A percentile compares a stretch with the other conserved stretches of the same genome.
Conservation (phyloP, 805 yeast species). For the Ogataea nakhonphanomensis region DNA sequence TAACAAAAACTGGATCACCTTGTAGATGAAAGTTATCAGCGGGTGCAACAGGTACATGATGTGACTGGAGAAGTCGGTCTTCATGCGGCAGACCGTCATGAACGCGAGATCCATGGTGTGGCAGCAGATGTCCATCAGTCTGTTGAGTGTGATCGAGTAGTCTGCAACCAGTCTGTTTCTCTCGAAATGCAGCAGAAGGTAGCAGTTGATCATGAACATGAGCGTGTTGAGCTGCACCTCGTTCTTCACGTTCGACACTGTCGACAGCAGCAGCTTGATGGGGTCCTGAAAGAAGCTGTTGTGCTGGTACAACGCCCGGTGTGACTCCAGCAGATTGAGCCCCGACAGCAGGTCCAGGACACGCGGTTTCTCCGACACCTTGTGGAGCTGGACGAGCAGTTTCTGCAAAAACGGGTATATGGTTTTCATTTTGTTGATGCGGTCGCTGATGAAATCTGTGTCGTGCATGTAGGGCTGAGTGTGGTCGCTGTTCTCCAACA, state of each 20-base stretch:
- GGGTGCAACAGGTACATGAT: conserved; percentile 10
- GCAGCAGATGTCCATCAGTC: not conserved
- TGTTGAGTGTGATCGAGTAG: not conserved
- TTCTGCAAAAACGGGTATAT: conserved; percentile 18
- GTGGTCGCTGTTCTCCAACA: conserved; percentile 19
- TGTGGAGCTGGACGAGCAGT: conserved; percentile 23
- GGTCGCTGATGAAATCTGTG: conserved; percentile 17
- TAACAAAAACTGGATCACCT: conserved; percentile 13
- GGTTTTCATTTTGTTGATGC: conserved; percentile 16
- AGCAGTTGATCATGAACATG: conserved; percentile 16
- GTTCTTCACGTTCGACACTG: conserved; percentile 2
- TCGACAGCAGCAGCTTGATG: not conserved
- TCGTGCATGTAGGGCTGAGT: conserved; percentile 13
- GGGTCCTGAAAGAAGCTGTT: not conserved
- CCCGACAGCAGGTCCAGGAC: conserved; percentile 23
- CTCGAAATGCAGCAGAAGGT: conserved; percentile 22
- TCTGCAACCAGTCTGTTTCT: conserved; percentile 3
- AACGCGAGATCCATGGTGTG: conserved; percentile 8
- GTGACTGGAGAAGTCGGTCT: conserved; percentile 9
- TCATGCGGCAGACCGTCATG: conserved; percentile 3
- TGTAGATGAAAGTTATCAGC: conserved; percentile 8
- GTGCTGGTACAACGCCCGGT: conserved; percentile 4
- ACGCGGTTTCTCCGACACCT: conserved; percentile 19
- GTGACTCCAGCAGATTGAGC: conserved; percentile 11
- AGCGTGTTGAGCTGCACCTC: conserved; percentile 10